Conservation (phyloP, 208 protist species). For the Wallacemonas sp. region DNA sequence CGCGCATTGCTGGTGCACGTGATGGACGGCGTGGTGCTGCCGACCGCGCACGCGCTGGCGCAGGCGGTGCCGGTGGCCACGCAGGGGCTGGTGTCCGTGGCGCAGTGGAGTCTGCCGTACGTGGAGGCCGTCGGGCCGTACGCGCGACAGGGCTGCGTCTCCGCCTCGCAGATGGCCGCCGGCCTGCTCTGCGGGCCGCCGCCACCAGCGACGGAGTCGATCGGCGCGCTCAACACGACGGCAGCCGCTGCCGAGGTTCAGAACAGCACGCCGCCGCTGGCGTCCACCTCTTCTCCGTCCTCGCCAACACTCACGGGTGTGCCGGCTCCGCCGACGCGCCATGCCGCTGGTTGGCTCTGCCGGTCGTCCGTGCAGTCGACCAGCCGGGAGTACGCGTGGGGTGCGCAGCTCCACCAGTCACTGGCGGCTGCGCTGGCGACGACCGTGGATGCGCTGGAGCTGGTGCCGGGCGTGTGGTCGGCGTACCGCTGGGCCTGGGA, state of each 20-base stretch:
- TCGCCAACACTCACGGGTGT: too few species aligned
- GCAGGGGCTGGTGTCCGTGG: neutral
- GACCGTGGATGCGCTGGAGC: conserved; percentile 46
- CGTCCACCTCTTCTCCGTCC: too few species aligned
- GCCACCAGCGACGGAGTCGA: neutral
- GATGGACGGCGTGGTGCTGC: conserved; percentile 14
- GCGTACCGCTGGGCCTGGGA: conserved; percentile 45
- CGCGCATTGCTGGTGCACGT: neutral
- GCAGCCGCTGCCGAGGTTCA: too few species aligned
- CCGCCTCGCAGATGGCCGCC: neutral
- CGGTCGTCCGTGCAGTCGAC: neutral
- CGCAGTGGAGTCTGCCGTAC: neutral
- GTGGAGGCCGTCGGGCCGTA: conserved; percentile 6
- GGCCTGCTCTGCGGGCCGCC: conserved; percentile 3
- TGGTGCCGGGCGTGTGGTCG: conserved; percentile 66
- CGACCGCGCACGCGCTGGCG: neutral
- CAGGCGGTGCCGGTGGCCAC: neutral
- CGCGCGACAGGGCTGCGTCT: neutral
- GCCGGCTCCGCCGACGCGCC: too few species aligned
- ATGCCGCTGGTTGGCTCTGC: neutral
- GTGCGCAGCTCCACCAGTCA: conserved; percentile 26
- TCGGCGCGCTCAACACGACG: too few species aligned
- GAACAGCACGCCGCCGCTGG: too few species aligned
- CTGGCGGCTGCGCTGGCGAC: conserved; percentile 25
- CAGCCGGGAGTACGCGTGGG: conserved; percentile 17